phyloP scores from a whole-genome alignment of 2,329 filamentous ascomycete genomes.

The Cordyceps pruinosa region DNA sequence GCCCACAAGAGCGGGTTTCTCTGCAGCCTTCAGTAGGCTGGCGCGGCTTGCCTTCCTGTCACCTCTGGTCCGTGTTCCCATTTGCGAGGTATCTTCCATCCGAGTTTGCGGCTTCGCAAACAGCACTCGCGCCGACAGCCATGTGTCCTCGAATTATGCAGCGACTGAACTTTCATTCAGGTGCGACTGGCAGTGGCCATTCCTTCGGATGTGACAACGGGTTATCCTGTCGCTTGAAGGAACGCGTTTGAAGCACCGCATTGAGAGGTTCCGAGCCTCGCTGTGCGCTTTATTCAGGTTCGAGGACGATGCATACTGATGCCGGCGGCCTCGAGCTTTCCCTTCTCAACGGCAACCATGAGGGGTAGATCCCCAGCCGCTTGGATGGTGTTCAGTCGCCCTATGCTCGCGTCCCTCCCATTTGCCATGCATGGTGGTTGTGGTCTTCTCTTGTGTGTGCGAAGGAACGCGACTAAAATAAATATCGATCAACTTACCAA shows the following conservation, averaged over 20 bases:
- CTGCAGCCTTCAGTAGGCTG: constrained; percentile 1
- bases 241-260: constrained; percentile 1
- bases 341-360: not conserved
- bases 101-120: not conserved
- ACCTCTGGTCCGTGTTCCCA: not conserved
- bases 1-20: constrained; percentile 2
- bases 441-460: not conserved
- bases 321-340: not conserved
- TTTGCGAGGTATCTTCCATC: not conserved
- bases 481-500: constrained; percentile 22
- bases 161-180: not conserved
- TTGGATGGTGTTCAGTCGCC: not conserved
- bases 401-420: not conserved
- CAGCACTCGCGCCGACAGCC: not conserved
- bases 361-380: not conserved
- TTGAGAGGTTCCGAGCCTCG: not conserved
- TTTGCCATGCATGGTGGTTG: not conserved
- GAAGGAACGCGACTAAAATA: constrained; percentile 9
- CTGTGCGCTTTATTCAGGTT: not conserved
- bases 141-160: not conserved
- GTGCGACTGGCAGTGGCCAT: not conserved
- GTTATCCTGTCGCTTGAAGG: not conserved
- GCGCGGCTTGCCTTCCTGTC: not conserved
- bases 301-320: not conserved
- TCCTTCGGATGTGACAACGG: not conserved